Conservation (phyloP, 352 stramenopile genomes). For the Phytopythium montanum region DNA sequence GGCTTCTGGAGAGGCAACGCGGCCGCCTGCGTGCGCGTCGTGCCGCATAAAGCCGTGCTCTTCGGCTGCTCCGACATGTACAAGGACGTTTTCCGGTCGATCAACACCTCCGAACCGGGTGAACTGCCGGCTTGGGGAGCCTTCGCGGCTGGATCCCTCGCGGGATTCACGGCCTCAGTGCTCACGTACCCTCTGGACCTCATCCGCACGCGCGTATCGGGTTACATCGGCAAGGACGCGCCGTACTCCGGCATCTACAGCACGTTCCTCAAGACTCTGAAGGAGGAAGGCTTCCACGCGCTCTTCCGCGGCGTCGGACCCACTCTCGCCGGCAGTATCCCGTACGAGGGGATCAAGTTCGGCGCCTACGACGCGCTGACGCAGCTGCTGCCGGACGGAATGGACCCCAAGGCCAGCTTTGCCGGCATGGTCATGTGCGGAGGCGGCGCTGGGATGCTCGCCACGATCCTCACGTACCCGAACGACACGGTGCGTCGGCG, state of each 20-base stretch:
- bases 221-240: conserved; percentile 61
- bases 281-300: conserved; percentile 57
- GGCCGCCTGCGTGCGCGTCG: conserved; percentile 71
- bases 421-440: conserved; percentile 69
- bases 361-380: conserved; percentile 75
- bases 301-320: conserved; percentile 73
- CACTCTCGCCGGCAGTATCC: conserved; percentile 63
- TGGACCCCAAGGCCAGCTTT: conserved; percentile 58
- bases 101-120: conserved; percentile 17
- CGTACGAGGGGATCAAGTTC: conserved; percentile 84
- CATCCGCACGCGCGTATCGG: conserved; percentile 75
- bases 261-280: conserved; percentile 65
- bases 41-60: conserved; percentile 75
- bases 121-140: conserved; percentile 46
- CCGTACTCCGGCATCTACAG: conserved; percentile 69
- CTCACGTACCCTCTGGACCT: conserved; percentile 87
- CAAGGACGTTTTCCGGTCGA: conserved; percentile 65
- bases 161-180: conserved; percentile 82
- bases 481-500: conserved; percentile 85
- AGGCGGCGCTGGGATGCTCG: conserved; percentile 74
- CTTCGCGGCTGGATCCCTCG: conserved; percentile 68
- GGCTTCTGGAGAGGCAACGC: conserved; percentile 80
- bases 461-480: conserved; percentile 86
- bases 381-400: conserved; percentile 41
- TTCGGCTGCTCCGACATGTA: conserved; percentile 88